phyloP scores from a whole-genome alignment of 2,329 filamentous ascomycete genomes.

The Fusarium sp. region DNA sequence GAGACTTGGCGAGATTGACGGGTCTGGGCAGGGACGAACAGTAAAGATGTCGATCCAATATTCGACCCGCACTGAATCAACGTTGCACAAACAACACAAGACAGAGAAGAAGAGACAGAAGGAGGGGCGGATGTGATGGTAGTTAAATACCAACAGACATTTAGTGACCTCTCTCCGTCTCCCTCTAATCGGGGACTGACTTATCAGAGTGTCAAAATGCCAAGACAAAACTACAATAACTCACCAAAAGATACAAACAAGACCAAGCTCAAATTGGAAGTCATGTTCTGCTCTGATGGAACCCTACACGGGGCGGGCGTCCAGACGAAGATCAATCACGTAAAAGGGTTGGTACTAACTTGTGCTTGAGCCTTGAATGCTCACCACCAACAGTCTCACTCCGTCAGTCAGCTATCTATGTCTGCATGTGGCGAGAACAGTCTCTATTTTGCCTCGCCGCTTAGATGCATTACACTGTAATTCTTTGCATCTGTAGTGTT shows the following conservation, averaged over 20 bases:
- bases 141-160: constrained; percentile 25
- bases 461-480: neutral
- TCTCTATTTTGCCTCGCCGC: constrained; percentile 16
- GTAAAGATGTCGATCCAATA: neutral
- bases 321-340: constrained; percentile 35
- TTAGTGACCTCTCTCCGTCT: neutral
- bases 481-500: too few species aligned
- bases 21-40: neutral
- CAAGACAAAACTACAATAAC: constrained; percentile 14
- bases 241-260: neutral
- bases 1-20: constrained; percentile 18
- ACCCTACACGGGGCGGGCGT: constrained; percentile 29
- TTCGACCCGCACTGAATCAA: constrained; percentile 10
- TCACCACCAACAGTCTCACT: constrained; percentile 14
- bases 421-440: constrained; percentile 13
- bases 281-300: constrained; percentile 22
- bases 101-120: neutral
- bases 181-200: constrained; percentile 2
- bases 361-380: constrained; percentile 7
- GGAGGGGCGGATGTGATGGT: constrained; percentile 5
- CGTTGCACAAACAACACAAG: constrained; percentile 12
- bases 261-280: constrained; percentile 41
- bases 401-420: constrained; percentile 17
- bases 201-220: constrained; percentile 4
- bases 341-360: constrained; percentile 27